These are phyloP conservation scores for Teratosphaeria pseudoeucalypti DNA, from an alignment of 2,329 filamentous ascomycete species.

Conservation along the genomic window DNA sequence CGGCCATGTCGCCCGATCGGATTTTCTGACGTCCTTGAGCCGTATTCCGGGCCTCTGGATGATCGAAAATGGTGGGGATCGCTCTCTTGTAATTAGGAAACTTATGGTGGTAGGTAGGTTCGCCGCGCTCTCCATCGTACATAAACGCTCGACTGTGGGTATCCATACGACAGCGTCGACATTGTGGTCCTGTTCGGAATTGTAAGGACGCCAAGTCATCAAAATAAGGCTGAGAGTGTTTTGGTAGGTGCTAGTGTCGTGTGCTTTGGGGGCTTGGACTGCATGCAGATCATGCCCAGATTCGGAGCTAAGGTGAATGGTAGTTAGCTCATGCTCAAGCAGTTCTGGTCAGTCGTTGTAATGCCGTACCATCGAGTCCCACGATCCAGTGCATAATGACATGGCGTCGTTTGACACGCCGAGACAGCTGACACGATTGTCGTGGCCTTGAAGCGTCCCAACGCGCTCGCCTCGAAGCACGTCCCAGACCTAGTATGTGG, in stretches of 20 bases:
- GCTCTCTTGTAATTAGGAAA: not conserved
- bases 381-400: constrained; percentile 97
- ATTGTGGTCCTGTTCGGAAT: not conserved
- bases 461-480: constrained; percentile 93
- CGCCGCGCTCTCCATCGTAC: not conserved
- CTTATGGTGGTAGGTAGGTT: not conserved
- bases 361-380: constrained; percentile 87
- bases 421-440: constrained; percentile 97
- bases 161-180: not conserved
- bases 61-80: not conserved
- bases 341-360: not conserved
- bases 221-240: constrained; percentile 1
- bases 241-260: not conserved
- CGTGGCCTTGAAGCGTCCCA: constrained; percentile 89
- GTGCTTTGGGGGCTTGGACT: not conserved
- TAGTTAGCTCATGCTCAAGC: constrained; percentile 5
- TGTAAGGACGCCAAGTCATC: constrained; percentile 2
- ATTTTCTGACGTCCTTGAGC: not conserved
- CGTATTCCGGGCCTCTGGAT: not conserved
- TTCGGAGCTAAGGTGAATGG: constrained; percentile 34
- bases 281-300: constrained; percentile 36
- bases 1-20: not conserved
- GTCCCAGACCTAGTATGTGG: constrained; percentile 72
- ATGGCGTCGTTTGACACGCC: constrained; percentile 98
- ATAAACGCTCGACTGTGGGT: not conserved